Base-by-base conservation (phyloP, 2,329 filamentous ascomycete species). In the Ophiostoma himal-ulmi region DNA sequence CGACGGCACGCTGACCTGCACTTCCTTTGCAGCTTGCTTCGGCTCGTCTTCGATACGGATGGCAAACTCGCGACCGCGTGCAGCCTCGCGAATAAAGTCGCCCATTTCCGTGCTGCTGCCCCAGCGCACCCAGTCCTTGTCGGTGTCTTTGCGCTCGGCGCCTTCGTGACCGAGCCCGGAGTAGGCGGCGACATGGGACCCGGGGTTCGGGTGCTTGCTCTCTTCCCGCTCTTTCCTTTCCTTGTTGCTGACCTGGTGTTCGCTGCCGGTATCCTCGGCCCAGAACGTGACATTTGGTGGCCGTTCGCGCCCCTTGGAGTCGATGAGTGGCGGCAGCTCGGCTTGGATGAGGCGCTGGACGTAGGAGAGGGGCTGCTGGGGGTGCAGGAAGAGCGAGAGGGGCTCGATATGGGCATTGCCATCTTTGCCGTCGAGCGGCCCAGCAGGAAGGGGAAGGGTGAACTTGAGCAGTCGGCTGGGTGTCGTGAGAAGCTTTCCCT, bases 11-110 rank as follows among this genome's bases (percentile, higher is more conserved):
- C 88, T 89, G 7, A 97, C 89, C 20, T 88, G 86, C 74, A 97
- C 89, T 75, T 93, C 88, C 74, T 70, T 57, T 1, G 13, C 78
- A 73, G 70, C 41, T 14, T 65, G 14, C 14, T 65, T 37, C 36
- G 64, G 64, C 30, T 37, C 81, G 0, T 92, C 92, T 77, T 96
- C 91, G 70, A 97, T 92, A 69, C 90, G 87, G 62, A 97, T 88
- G 3, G 90, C 88, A 77, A 97, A 97, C 77, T 96, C 92, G 70
- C 91, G 88, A 0, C 91, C 92, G 3, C 92, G 84, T 0, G 93
- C 92, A 0, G 94, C 93, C 77, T 97, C 94, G 10, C 93, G 88
- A 74, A 97, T 95, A 77, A 97, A 97, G 80, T 97, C 94, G 11
- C 94, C 94, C 41, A 97, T 91, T 78, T 97, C 94, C 0, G 94